Percentiles rank a stretch among this genome's conserved stretches.
Evolutionary conservation across 164 flowering plant genomes (phyloP).

Genomic region (Hamamelis virginiana): DNA sequence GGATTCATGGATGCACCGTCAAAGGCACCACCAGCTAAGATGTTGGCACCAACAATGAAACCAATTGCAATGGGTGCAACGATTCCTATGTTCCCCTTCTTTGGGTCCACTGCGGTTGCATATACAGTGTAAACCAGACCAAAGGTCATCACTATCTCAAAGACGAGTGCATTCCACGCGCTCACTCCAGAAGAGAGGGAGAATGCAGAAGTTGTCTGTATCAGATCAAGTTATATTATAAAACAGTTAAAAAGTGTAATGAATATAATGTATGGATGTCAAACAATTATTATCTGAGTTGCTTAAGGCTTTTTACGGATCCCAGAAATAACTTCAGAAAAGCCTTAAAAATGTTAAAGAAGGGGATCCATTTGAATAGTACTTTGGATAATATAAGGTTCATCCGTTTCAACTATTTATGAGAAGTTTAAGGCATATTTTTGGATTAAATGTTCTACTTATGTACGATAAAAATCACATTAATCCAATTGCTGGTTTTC

Average conservation of each 20-base stretch:
- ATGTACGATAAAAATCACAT: too few relatives aligned
- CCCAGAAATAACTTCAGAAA: too few relatives aligned
- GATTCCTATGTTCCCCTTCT: conserved; percentile 34
- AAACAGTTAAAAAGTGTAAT: background rate
- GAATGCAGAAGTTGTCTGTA: conserved; percentile 33
- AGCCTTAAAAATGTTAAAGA: too few relatives aligned
- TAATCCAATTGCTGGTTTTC: too few relatives aligned
- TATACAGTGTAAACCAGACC: conserved; percentile 39
- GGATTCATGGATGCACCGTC: conserved; percentile 46
- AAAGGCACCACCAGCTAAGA: conserved; percentile 40
- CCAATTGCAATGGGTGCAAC: conserved; percentile 37
- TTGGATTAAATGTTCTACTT: too few relatives aligned
- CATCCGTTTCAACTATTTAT: too few relatives aligned
- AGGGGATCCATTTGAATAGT: too few relatives aligned
- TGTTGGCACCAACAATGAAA: conserved; percentile 42
- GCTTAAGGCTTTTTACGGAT: too few relatives aligned
- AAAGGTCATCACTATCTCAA: conserved; percentile 42
- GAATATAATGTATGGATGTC: too few relatives aligned
- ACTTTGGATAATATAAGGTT: too few relatives aligned
- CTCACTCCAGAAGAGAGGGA: conserved; percentile 30
- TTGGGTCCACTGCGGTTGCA: conserved; percentile 40
- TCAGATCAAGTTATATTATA: background rate
- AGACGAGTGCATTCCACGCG: conserved; percentile 33
- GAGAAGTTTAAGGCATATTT: too few relatives aligned
- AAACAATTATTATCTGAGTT: too few relatives aligned